Evolutionary conservation across 2,329 filamentous ascomycete genomes (phyloP), one percentile per base, ranked within the genome.

Genomic region (Didymella arachidicola): DNA sequence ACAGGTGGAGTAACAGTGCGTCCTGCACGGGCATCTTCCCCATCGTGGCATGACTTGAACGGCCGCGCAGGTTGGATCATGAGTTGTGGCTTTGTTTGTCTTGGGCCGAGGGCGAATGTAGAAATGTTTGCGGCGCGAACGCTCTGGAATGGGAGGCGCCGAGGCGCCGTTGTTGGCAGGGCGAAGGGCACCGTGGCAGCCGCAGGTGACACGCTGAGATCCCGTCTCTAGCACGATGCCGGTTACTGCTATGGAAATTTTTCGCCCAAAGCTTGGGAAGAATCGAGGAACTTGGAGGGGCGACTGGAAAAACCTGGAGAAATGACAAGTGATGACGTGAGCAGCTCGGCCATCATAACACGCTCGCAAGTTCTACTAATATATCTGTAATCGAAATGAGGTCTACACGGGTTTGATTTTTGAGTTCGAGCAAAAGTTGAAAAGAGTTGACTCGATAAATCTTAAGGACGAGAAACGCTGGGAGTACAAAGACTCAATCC

Each of bases 21-120:
- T 56, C 27, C 49, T 49, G 43, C 55, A 53, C 51, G 50, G 56
- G 32, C 46, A 51, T 51, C 39, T 34, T 16, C 12, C 50, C 51
- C 41, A 34, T 54, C 50, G 45, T 42, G 45, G 56, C 29, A 42
- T 45, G 47, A 32, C 32, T 38, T 44, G 39, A 42, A 54, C 16
- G 39, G 45, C 26, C 26, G n/a, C n/a, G 45, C 19, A n/a, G 16
- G 18, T 27, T 53, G 50, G 39, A 42, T 19, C 12, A 32, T 39
- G 39, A 27, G 14, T 12, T 25, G 26, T 47, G 16, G 34, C 41
- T 53, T 25, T 30, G 46, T 34, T 34, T 22, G 25, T 46, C 39
- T 59, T 59, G 57, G 47, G 43, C 57, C 60, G 50, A 57, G 60
- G 57, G 16, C 30, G 32, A 45, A 42, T 34, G 27, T n/a, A 29